These are phyloP conservation scores for Rheum nobile DNA, from an alignment of 148 eudicot genomes.

Conservation along the genomic window DNA sequence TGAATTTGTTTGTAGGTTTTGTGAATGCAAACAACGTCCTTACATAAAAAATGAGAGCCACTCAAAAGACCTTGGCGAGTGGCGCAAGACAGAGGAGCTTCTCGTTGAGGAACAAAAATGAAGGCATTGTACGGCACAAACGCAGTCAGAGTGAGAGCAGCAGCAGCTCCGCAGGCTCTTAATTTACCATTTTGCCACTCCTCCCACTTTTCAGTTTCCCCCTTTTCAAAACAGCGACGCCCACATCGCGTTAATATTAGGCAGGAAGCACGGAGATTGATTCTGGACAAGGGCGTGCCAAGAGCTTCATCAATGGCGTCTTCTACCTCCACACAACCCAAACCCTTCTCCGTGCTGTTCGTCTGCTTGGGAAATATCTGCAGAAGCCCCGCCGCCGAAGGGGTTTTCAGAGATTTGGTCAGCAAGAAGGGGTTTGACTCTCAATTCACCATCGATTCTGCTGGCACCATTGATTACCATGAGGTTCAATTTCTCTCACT, in stretches of 20 bases:
- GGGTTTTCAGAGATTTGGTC: slow-evolving; percentile 73
- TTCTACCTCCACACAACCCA: slow-evolving; percentile 22
- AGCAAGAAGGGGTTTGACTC: slow-evolving; percentile 51
- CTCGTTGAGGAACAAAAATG: slow-evolving; percentile 5
- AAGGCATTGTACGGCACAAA: slow-evolving; percentile 8
- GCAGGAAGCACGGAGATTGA: neutral
- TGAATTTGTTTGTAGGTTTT: too few species aligned
- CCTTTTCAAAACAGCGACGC: neutral
- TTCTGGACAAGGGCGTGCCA: neutral
- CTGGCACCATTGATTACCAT: slow-evolving; percentile 83
- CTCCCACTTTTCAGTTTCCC: slow-evolving; percentile 4
- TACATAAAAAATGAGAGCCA: too few species aligned
- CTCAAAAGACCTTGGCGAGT: too few species aligned
- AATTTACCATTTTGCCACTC: slow-evolving; percentile 9
- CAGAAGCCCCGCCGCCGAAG: slow-evolving; percentile 98
- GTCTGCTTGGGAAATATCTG: slow-evolving; percentile 94
- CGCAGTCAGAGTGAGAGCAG: neutral
- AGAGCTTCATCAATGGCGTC: slow-evolving; percentile 52
- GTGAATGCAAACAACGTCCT: too few species aligned
- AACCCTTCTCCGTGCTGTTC: slow-evolving; percentile 69
- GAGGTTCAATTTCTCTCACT: slow-evolving; percentile 31
- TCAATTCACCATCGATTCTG: slow-evolving; percentile 79
- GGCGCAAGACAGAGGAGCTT: too few species aligned
- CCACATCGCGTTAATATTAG: neutral
- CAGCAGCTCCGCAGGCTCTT: neutral